Evolutionary conservation across 1,284 basidiomycete species (phyloP), one percentile per base, ranked within the genome.

Genomic region (Cerioporus squamosus): DNA sequence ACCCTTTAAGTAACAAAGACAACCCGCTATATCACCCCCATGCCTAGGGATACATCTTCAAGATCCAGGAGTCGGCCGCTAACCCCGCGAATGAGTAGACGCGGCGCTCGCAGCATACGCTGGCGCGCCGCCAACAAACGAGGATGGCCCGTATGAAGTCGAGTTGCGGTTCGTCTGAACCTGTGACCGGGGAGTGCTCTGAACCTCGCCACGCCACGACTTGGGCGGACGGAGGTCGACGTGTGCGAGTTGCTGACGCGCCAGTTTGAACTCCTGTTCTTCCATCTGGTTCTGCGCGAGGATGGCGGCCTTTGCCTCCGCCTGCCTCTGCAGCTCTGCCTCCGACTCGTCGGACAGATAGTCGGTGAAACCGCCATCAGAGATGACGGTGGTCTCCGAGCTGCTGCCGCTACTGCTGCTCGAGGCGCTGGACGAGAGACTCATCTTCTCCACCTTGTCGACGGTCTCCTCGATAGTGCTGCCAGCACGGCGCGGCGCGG

Each of bases 301-400:
- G 46, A 89, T 69, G 5, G 85, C 87, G 2, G 91, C 91, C 63
- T 82, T 84, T 24, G 83, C 84, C 67, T 93, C 91, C 10, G 90
- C 90, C 72, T 92, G 90, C 59, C 89, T 79, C 74, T 93, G 90
- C 54, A 93, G 74, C 71, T 93, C 90, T 43, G 86, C 90, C 66
- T 93, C 90, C 15, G 89, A 91, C 72, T 93, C 90, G 68, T 92
- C 90, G 23, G 91, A 93, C 29, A 93, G 74, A 71, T 93, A 93
- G 70, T 93, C 90, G 9, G 90, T 93, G 68, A 93, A 93, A 14
- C 85, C 89, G 9, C 90, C 91, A 66, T 92, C 90, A 12, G 89
- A 91, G 15, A 87, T 91, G 50, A 93, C 80, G 9, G 91, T 92
- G 59, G 84, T 83, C 68, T 89, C 88, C 8, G 86, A 87, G 55